A percentile compares a stretch with the other conserved stretches of the same genome.
Conservation (phyloP, 139 green algal species). For the Chlorella sp. region DNA sequence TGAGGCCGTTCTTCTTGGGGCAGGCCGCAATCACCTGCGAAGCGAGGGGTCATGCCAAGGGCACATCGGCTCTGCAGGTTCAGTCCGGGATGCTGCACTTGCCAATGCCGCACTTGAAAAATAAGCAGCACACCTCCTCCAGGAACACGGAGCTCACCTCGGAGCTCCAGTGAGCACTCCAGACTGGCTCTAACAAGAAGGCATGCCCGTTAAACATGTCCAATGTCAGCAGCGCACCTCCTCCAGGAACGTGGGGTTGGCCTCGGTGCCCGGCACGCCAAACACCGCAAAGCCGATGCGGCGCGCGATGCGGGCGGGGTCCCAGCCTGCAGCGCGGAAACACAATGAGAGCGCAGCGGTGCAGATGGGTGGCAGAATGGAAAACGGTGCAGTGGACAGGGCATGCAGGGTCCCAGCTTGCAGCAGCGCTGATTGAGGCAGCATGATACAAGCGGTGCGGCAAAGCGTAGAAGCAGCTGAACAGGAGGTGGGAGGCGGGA, state of each 20-base stretch:
- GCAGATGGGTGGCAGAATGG: conserved; percentile 74
- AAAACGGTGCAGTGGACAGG: conserved; percentile 58
- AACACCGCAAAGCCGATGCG: conserved; percentile 75
- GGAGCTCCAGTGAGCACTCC: no score
- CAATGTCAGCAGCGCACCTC: not conserved
- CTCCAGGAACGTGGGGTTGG: not conserved
- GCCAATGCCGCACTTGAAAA: no score
- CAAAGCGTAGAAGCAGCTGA: no score
- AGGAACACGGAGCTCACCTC: conserved; percentile 74
- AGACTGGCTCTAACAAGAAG: no score
- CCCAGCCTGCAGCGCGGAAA: conserved; percentile 38
- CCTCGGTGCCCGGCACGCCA: conserved; percentile 77
- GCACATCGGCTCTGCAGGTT: no score
- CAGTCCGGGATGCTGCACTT: no score
- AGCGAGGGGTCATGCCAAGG: not conserved
- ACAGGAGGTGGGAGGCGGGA: no score
- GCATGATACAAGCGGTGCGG: no score
- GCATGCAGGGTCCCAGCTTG: conserved; percentile 41
- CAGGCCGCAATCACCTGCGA: not conserved
- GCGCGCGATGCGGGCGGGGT: conserved; percentile 54
- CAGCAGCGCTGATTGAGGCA: not conserved
- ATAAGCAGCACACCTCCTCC: conserved; percentile 31
- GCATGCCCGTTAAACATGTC: no score
- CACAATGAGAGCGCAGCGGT: no score
- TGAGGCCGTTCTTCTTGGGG: conserved; percentile 23